Evolutionary conservation across 1,284 basidiomycete genomes (phyloP).

Genomic region (Malassezia caprae): DNA sequence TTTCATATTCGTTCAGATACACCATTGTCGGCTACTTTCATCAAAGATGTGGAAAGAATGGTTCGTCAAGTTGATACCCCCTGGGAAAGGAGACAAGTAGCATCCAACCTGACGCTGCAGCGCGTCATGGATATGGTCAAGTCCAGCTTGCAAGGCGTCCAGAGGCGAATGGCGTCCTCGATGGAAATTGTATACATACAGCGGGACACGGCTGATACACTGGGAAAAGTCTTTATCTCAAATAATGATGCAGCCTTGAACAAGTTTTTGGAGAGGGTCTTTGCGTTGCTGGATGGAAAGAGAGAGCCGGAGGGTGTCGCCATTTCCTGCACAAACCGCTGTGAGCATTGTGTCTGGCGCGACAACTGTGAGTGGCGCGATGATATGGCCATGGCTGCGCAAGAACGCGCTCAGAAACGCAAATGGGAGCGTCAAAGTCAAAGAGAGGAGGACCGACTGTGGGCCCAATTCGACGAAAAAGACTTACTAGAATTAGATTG

Average conservation of each 20-base stretch:
- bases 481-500: neutral
- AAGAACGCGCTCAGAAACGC: neutral
- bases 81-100: neutral
- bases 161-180: neutral
- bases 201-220: neutral
- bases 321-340: slow-evolving; percentile 22
- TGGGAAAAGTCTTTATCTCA: slow-evolving; percentile 24
- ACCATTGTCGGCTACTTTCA: slow-evolving; percentile 20
- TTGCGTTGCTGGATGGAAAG: slow-evolving; percentile 27
- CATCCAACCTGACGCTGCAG: neutral
- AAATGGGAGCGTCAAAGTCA: neutral
- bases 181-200: slow-evolving; percentile 8
- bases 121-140: neutral
- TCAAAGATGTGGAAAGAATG: slow-evolving; percentile 17
- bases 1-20: slow-evolving; percentile 19
- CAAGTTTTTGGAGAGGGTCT: slow-evolving; percentile 18
- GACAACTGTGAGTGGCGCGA: slow-evolving; percentile 40
- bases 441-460: slow-evolving; percentile 14
- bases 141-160: neutral
- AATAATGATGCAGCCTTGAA: slow-evolving; percentile 20
- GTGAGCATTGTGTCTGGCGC: slow-evolving; percentile 34
- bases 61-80: neutral
- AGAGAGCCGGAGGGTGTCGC: slow-evolving; percentile 24
- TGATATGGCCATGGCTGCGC: slow-evolving; percentile 9
- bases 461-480: slow-evolving; percentile 18